These are phyloP conservation scores for Porphyridium purpureum DNA, from an alignment of 23 red algal genomes.

Conservation along the genomic window DNA sequence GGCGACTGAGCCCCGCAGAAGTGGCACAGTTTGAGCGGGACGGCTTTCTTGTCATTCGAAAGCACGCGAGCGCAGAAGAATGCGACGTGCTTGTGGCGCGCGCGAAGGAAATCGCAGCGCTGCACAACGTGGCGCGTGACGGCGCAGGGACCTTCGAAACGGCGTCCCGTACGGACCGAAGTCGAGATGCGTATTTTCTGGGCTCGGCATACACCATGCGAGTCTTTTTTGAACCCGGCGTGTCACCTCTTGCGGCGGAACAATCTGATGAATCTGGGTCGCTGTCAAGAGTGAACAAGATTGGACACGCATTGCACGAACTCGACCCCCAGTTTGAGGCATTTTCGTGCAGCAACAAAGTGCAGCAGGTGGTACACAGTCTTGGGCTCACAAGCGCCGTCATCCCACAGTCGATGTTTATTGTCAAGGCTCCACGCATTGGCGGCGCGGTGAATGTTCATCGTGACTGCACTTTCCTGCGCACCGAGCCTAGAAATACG, in stretches of 20 bases:
- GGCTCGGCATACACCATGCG: slow-evolving; percentile 3
- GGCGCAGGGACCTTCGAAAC: slow-evolving; percentile 5
- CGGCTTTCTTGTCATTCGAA: slow-evolving; percentile 6
- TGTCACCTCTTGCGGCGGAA: too few species aligned
- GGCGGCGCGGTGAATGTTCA: slow-evolving; percentile 45
- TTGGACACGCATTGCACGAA: slow-evolving; percentile 78
- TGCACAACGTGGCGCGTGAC: not conserved
- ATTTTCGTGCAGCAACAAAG: slow-evolving; percentile 14
- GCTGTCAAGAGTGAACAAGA: slow-evolving; percentile 43
- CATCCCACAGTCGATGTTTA: slow-evolving; percentile 72
- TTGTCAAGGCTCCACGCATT: slow-evolving; percentile 51
- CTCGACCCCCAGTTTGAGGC: slow-evolving; percentile 21
- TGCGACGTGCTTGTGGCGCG: not conserved
- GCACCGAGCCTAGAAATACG: not conserved
- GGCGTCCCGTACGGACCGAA: not conserved
- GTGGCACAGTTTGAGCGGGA: slow-evolving; percentile 5
- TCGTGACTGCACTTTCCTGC: slow-evolving; percentile 44
- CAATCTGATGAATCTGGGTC: not conserved
- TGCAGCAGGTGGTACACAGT: slow-evolving; percentile 1
- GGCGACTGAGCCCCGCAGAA: not conserved
- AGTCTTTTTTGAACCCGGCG: slow-evolving; percentile 6
- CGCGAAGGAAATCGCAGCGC: slow-evolving; percentile 1
- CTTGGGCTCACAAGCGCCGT: slow-evolving; percentile 3
- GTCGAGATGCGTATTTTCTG: slow-evolving; percentile 9
- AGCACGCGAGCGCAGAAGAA: not conserved